Evolutionary conservation across 2,329 filamentous ascomycete species (phyloP).

Genomic region (Torrubiella hemipterigena): DNA sequence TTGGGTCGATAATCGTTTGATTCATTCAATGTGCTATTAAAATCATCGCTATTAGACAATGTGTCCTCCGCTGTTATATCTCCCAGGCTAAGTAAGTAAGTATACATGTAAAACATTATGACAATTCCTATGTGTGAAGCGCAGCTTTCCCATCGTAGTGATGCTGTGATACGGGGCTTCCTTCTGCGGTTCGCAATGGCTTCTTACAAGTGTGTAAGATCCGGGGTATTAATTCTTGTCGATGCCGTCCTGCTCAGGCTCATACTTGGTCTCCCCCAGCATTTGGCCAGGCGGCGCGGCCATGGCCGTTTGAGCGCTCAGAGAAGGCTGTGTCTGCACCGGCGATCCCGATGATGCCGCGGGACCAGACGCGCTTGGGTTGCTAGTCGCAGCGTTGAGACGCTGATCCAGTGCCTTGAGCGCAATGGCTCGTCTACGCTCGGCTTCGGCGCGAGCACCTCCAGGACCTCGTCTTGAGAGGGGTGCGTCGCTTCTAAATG

Average conservation of each 20-base stretch:
- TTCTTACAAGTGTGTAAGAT: no score
- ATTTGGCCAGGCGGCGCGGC: conserved; percentile 40
- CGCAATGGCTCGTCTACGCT: conserved; percentile 77
- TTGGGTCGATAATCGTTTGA: no score
- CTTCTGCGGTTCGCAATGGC: no score
- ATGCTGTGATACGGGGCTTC: no score
- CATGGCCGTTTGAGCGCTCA: conserved; percentile 45
- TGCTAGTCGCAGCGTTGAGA: conserved; percentile 74
- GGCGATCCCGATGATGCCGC: conserved; percentile 29
- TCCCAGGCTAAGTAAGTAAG: no score
- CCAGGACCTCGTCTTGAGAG: conserved; percentile 45
- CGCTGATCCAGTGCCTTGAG: conserved; percentile 87
- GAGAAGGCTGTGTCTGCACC: conserved; percentile 43
- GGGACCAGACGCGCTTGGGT: conserved; percentile 32
- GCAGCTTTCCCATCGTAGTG: no score
- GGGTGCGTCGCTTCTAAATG: conserved; percentile 52
- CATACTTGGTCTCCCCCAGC: conserved; percentile 59
- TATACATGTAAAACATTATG: no score
- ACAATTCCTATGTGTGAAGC: no score
- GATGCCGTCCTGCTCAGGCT: conserved; percentile 45
- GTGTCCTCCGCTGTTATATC: no score
- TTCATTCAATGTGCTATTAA: no score
- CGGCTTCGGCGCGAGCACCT: conserved; percentile 78
- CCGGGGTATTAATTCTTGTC: conserved; percentile 19
- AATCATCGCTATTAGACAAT: no score